Percentiles rank a stretch among this genome's conserved stretches.
phyloP scores from a whole-genome alignment of 2,329 filamentous ascomycete genomes.

The Eutypella sp. region DNA sequence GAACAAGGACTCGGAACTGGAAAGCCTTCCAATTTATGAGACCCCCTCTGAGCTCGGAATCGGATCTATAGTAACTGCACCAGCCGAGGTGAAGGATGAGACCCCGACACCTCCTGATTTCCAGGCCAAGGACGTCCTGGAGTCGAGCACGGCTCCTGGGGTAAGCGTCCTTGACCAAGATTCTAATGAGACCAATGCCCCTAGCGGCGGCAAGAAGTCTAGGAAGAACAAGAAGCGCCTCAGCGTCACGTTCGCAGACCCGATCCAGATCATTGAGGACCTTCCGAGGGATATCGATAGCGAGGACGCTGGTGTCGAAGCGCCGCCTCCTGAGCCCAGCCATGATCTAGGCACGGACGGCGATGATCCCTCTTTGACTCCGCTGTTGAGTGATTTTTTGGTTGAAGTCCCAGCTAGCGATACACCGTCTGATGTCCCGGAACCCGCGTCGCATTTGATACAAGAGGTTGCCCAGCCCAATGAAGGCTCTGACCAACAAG shows the following conservation, averaged over 20 bases:
- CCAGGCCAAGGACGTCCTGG: constrained; percentile 6
- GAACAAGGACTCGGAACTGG: background rate
- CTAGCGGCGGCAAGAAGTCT: constrained; percentile 11
- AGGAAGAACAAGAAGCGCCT: constrained; percentile 22
- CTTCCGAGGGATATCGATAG: constrained; percentile 3
- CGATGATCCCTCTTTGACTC: background rate
- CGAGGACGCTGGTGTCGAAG: constrained; percentile 5
- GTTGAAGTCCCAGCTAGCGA: background rate
- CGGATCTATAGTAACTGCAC: constrained; percentile 2
- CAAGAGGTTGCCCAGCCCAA: background rate
- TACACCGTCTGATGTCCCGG: background rate
- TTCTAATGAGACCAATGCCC: constrained; percentile 3
- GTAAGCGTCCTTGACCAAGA: constrained; percentile 10
- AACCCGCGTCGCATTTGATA: background rate
- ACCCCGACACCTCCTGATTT: constrained; percentile 1
- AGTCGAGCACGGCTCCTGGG: constrained; percentile 8
- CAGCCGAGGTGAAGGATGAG: constrained; percentile 3
- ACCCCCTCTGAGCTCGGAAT: constrained; percentile 1
- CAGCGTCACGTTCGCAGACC: constrained; percentile 17
- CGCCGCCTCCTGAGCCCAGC: constrained; percentile 5
- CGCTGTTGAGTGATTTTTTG: background rate
- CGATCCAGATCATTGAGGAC: constrained; percentile 6
- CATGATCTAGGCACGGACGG: background rate
- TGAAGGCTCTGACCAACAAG: constrained; percentile 3
- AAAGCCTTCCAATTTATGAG: constrained; percentile 4